A percentile compares a stretch with the other conserved stretches of the same genome.
These are phyloP conservation scores for Suhomyces xylopsoci DNA, from an alignment of 805 yeast genomes.

Conservation along the genomic window DNA sequence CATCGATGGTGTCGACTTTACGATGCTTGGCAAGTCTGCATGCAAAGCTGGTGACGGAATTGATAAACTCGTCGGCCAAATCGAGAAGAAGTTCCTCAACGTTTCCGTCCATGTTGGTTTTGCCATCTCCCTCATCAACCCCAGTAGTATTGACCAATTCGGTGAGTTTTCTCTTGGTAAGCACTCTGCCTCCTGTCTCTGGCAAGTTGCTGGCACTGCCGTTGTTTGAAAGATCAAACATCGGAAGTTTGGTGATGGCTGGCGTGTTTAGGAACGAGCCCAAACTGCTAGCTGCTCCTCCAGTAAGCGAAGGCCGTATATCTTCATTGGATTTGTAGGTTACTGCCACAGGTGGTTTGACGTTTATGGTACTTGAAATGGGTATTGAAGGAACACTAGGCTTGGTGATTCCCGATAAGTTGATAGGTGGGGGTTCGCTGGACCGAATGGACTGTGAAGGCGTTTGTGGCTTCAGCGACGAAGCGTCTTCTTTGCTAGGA, in stretches of 20 bases:
- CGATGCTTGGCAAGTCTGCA: conserved; percentile 94
- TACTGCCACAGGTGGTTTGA: conserved; percentile 64
- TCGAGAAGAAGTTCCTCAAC: conserved; percentile 89
- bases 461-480: conserved; percentile 10
- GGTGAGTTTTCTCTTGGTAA: conserved; percentile 83
- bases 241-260: conserved; percentile 68
- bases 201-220: conserved; percentile 31
- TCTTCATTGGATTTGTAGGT: conserved; percentile 53
- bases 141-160: conserved; percentile 84
- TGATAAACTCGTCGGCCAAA: conserved; percentile 92
- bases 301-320: conserved; percentile 73
- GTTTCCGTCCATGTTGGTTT: conserved; percentile 89
- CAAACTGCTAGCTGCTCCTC: conserved; percentile 75
- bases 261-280: conserved; percentile 70
- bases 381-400: conserved; percentile 65
- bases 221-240: conserved; percentile 59
- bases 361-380: conserved; percentile 65
- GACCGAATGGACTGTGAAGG: conserved; percentile 7
- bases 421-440: conserved; percentile 21
- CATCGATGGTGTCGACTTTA: conserved; percentile 81
- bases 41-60: conserved; percentile 87
- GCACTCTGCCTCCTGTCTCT: conserved; percentile 70
- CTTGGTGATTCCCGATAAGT: conserved; percentile 42
- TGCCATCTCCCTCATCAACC: conserved; percentile 87
- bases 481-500: conserved; percentile 26